Base-by-base conservation (phyloP, 345 rosid species). In the Syzygium aromaticum region DNA sequence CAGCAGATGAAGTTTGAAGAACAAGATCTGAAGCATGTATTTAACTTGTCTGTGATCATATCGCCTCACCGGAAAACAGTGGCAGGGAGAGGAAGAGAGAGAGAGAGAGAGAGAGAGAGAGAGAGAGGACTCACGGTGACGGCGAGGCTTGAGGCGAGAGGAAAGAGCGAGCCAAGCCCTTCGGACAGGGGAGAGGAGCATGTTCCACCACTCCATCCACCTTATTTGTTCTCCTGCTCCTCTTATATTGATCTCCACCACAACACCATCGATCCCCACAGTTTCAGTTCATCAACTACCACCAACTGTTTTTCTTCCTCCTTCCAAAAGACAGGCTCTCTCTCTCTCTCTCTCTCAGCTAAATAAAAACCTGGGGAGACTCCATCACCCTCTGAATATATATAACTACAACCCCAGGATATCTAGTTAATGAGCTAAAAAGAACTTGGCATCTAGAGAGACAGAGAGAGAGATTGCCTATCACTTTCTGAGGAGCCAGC, bases 131-230 rank as follows among this genome's bases (percentile, higher is more conserved):
- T 30, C 27, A 85, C 89, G 73, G 27, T 43, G 54, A 84, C 11
- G 77, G 30, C 84, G 86, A 25, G 84, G 33, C 14, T 63, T 54
- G 86, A 88, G 84, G 27, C 89, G 89, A 80, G 84, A 38, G 43
- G 87, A 88, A 59, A 88, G 73, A 54, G 89, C 56, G 22, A 73
- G 64, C 89, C 89, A 88, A 30, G 85, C 86, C 17, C 89, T 88
- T 78, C 85, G 63, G 87, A 85, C 87, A 30, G 89, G 56, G 8
- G 40, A 85, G 54, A 54, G 25, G 49, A 88, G 43, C 87, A 77
- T 46, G 49, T 78, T 15, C 87, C 85, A 73, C 89, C 84, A 64
- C 87, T 88, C 84, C 86, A 57, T 84, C 90, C 54, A 51, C 25
- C 63, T 28, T 28, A 17, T n/a, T 59, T 30, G 43, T 19, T 56